A percentile compares a stretch with the other conserved stretches of the same genome.
Conservation (phyloP, 306 rosid genomes). For the Prunus padus region DNA sequence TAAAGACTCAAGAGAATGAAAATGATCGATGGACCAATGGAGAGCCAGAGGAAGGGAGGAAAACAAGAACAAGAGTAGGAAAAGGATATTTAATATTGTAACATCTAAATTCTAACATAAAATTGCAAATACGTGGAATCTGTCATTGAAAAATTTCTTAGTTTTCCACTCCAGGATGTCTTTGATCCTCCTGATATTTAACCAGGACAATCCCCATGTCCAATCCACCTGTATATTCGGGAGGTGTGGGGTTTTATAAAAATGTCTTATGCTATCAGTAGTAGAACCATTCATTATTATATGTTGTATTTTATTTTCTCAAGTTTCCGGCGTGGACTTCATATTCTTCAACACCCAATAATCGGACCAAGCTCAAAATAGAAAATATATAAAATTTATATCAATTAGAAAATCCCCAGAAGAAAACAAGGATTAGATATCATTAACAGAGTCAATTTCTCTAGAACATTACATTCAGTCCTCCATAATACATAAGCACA, state of each 20-base stretch:
- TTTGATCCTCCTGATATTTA: no score
- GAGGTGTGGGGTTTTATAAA: no score
- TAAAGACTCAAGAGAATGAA: background rate
- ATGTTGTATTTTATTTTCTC: no score
- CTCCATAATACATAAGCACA: background rate
- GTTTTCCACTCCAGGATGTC: background rate
- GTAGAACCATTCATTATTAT: no score
- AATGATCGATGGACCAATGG: background rate
- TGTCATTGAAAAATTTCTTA: background rate
- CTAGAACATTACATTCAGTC: background rate
- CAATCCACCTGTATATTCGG: no score
- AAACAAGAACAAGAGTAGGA: constrained; percentile 11
- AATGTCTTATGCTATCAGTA: no score
- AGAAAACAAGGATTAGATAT: background rate
- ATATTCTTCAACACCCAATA: no score
- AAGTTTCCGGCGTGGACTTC: no score
- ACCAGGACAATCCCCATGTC: no score
- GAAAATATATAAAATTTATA: no score
- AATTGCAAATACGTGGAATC: background rate
- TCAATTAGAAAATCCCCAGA: background rate
- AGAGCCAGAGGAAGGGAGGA: background rate
- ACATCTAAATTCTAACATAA: background rate
- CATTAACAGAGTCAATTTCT: background rate
- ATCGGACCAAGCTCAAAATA: no score
- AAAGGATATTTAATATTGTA: background rate